Percentiles rank a stretch among this genome's conserved stretches.
Evolutionary conservation across 1,284 basidiomycete species (phyloP).

Genomic region (Puccinia novopanici): DNA sequence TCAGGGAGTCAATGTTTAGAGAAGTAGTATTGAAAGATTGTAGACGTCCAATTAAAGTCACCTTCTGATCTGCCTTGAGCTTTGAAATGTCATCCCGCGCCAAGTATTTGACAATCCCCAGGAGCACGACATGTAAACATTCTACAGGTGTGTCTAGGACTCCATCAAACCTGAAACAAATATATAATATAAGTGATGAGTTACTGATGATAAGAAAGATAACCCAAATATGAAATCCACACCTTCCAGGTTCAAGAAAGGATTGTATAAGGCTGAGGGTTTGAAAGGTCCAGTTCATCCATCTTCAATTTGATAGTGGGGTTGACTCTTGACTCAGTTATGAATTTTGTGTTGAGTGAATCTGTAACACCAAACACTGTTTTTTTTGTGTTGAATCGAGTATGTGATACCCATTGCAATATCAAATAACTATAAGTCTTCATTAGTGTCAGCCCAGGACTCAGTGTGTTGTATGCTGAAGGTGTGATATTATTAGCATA

Average conservation of each 20-base stretch:
- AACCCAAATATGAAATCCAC: too few relatives aligned
- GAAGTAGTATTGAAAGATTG: not conserved
- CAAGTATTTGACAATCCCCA: conserved; percentile 35
- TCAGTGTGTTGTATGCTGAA: not conserved
- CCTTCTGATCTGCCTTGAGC: not conserved
- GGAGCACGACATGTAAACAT: conserved; percentile 56
- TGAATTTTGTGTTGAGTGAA: not conserved
- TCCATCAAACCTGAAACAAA: conserved; percentile 62
- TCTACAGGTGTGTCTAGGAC: conserved; percentile 56
- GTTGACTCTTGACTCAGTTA: conserved; percentile 50
- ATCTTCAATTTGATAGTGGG: conserved; percentile 52
- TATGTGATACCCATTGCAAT: not conserved
- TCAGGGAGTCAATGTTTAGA: conserved; percentile 11
- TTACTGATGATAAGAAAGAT: not conserved
- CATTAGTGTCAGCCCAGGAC: not conserved
- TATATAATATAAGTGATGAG: not conserved
- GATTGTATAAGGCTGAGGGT: conserved; percentile 54
- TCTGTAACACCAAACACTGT: not conserved
- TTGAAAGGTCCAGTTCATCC: conserved; percentile 54
- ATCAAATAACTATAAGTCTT: not conserved
- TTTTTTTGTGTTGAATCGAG: not conserved
- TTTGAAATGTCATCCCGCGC: not conserved
- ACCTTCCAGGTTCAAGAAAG: conserved; percentile 57
- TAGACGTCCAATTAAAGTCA: not conserved
- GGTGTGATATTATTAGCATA: too few relatives aligned